Conservation (phyloP, 257 asterid genomes). For the Paulownia fortunei region DNA sequence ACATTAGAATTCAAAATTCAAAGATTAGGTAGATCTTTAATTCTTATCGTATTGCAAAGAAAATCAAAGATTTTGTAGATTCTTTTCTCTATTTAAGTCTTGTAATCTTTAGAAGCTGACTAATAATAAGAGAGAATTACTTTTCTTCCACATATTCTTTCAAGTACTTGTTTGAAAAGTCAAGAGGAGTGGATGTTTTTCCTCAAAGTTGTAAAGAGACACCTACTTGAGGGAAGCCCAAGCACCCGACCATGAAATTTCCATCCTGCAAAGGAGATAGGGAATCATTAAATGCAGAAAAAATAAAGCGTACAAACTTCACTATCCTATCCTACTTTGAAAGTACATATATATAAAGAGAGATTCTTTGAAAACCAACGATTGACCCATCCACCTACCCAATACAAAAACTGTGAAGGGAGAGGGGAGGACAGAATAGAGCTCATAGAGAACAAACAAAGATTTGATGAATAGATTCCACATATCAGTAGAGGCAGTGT, state of each 20-base stretch:
- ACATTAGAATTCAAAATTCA: no score
- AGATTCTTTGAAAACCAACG: slow-evolving; percentile 21
- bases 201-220: slow-evolving; percentile 27
- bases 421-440: neutral
- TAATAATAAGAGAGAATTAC: no score
- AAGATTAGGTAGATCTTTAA: no score
- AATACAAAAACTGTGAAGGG: slow-evolving; percentile 2
- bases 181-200: slow-evolving; percentile 17
- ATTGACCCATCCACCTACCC: slow-evolving; percentile 15
- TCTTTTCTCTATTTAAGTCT: no score
- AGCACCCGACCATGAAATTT: slow-evolving; percentile 98
- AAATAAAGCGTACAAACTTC: slow-evolving; percentile 2
- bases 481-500: neutral
- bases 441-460: slow-evolving; percentile 24
- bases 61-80: no score
- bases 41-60: no score
- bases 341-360: slow-evolving; percentile 19
- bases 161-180: slow-evolving; percentile 27
- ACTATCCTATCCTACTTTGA: slow-evolving; percentile 12
- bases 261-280: slow-evolving; percentile 79
- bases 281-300: slow-evolving; percentile 28
- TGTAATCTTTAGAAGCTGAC: no score
- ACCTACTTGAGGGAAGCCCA: slow-evolving; percentile 90
- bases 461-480: slow-evolving; percentile 2
- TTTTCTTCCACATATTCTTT: no score